These are phyloP conservation scores for Moricandia moricandioides DNA, from an alignment of 345 rosid species.

Conservation along the genomic window DNA sequence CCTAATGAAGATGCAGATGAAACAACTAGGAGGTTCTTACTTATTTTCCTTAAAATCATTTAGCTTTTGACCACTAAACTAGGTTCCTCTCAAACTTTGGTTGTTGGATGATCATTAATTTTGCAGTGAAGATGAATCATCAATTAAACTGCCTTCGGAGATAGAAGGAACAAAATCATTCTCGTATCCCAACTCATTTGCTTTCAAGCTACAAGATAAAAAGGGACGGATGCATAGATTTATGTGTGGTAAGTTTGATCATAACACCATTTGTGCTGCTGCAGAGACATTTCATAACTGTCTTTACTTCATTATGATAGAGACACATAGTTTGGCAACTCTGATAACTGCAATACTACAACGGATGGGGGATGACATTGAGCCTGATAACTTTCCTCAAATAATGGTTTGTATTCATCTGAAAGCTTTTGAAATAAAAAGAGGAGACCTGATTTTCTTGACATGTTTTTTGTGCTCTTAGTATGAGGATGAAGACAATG, in stretches of 20 bases:
- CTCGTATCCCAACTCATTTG: conserved; percentile 53
- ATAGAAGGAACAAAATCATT: conserved; percentile 60
- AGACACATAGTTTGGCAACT: conserved; percentile 68
- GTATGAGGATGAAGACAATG: conserved; percentile 97
- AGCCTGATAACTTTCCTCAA: conserved; percentile 69
- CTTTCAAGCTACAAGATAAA: conserved; percentile 83
- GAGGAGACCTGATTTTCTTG: not conserved
- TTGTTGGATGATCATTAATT: not conserved
- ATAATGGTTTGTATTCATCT: conserved; percentile 58
- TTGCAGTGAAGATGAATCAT: conserved; percentile 76
- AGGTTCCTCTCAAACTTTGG: not conserved
- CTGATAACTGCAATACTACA: conserved; percentile 78
- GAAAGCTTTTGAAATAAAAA: not conserved
- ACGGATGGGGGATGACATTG: conserved; percentile 85
- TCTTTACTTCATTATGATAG: conserved; percentile 35
- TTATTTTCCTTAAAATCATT: conserved; percentile 1
- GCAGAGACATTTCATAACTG: conserved; percentile 3
- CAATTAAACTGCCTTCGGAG: conserved; percentile 75
- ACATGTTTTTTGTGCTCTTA: conserved; percentile 26
- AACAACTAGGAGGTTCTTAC: conserved; percentile 53
- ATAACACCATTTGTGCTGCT: not conserved
- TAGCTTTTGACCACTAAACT: conserved; percentile 2
- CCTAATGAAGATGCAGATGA: conserved; percentile 81
- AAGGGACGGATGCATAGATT: conserved; percentile 90
- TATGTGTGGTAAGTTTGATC: conserved; percentile 47